A percentile compares a stretch with the other conserved stretches of the same genome.
These are phyloP conservation scores for Akanthomyces muscarius DNA, from an alignment of 2,329 filamentous ascomycete genomes.

Conservation along the genomic window DNA sequence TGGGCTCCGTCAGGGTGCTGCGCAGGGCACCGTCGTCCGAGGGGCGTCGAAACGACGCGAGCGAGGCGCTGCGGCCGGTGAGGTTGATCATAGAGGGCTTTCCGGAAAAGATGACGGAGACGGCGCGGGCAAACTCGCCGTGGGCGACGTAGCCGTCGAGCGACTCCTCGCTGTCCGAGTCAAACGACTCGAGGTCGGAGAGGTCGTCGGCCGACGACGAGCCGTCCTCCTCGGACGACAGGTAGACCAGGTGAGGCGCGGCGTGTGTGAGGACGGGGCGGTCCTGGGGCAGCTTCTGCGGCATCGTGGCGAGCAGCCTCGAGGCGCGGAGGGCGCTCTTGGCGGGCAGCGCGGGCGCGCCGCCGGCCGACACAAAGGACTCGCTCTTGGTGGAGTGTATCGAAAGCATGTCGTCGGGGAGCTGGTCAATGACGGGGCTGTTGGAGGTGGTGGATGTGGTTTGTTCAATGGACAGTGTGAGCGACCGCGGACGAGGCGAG, in stretches of 20 bases:
- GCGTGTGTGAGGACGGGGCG: constrained; percentile 35
- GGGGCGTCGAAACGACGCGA: constrained; percentile 29
- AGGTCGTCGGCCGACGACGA: constrained; percentile 56
- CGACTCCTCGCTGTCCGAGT: constrained; percentile 39
- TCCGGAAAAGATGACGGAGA: constrained; percentile 56
- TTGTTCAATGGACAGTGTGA: constrained; percentile 9
- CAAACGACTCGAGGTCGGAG: constrained; percentile 30
- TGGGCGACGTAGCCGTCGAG: constrained; percentile 38
- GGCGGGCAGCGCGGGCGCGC: constrained; percentile 44
- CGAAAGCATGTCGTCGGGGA: constrained; percentile 28
- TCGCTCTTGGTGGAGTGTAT: constrained; percentile 22
- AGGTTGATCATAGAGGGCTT: constrained; percentile 57
- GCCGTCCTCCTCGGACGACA: constrained; percentile 63
- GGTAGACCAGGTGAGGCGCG: constrained; percentile 56
- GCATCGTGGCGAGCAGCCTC: constrained; percentile 33
- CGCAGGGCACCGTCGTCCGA: constrained; percentile 26
- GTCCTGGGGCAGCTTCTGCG: constrained; percentile 29
- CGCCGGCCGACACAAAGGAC: constrained; percentile 15
- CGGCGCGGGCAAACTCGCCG: constrained; percentile 54
- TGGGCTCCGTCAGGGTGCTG: constrained; percentile 31
- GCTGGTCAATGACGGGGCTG: background rate
- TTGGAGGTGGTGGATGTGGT: background rate
- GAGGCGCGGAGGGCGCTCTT: constrained; percentile 49
- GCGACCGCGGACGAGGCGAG: constrained; percentile 4
- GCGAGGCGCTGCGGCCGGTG: constrained; percentile 41